Percentiles rank a stretch among this genome's conserved stretches.
Evolutionary conservation across 192 early-diverging fungal species (phyloP).

Genomic region (Backusella psychrophila): DNA sequence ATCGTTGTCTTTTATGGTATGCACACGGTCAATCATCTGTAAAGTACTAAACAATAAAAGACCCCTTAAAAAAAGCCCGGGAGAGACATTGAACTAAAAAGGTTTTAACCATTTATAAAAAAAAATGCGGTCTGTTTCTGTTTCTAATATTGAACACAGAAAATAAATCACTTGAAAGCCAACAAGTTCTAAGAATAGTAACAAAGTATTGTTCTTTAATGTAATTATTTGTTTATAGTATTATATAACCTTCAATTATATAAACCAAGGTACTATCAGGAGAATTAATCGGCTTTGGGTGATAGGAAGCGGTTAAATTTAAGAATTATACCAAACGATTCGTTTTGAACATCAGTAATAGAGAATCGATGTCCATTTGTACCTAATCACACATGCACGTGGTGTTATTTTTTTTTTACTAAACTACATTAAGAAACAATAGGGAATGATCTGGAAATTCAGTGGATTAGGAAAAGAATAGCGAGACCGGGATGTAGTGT

Average conservation of each 20-base stretch:
- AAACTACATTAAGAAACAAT: not conserved
- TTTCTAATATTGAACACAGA: not conserved
- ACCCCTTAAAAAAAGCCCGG: not conserved
- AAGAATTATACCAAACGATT: not conserved
- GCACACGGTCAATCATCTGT: not conserved
- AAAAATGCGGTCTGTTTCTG: not conserved
- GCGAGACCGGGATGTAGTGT: not conserved
- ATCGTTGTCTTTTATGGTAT: not conserved
- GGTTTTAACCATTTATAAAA: not conserved
- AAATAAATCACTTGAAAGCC: not conserved
- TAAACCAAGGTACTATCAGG: not conserved
- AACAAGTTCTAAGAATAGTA: not conserved
- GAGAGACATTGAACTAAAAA: not conserved
- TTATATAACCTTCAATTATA: not conserved
- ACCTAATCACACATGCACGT: not conserved
- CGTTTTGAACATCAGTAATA: not conserved
- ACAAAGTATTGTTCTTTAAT: not conserved
- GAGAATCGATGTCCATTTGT: not conserved
- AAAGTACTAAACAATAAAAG: not conserved
- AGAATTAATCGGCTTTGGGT: not conserved
- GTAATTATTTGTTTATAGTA: not conserved
- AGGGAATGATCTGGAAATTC: not conserved
- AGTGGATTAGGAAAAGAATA: not conserved
- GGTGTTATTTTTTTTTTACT: not conserved
- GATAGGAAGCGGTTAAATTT: not conserved